A percentile compares a stretch with the other conserved stretches of the same genome.
Evolutionary conservation across 306 rosid genomes (phyloP).

Genomic region (Acacia crassicarpa): DNA sequence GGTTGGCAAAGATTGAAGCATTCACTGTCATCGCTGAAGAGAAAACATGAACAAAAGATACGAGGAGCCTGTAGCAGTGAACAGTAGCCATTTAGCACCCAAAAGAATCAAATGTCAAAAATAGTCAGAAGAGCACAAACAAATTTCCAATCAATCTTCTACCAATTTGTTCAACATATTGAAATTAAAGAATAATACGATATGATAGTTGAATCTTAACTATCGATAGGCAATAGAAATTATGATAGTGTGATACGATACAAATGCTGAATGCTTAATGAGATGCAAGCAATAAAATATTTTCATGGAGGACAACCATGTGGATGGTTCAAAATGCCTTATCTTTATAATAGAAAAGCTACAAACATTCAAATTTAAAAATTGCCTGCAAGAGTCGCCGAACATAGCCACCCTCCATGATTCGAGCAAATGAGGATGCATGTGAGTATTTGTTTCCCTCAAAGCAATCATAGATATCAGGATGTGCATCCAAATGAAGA

Average conservation of each 20-base stretch:
- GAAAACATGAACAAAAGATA: neutral
- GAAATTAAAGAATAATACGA: constrained; percentile 7
- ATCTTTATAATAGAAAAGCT: constrained; percentile 5
- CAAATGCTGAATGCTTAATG: constrained; percentile 3
- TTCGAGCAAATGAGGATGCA: constrained; percentile 96
- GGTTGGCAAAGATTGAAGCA: neutral
- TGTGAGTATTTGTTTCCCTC: constrained; percentile 93
- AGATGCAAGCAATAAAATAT: neutral
- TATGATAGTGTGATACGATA: neutral
- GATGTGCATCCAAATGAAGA: constrained; percentile 98
- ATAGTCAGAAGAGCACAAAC: constrained; percentile 1
- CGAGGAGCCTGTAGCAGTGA: neutral
- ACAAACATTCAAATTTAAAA: constrained; percentile 14
- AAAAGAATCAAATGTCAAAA: constrained; percentile 5
- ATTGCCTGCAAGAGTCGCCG: constrained; percentile 90
- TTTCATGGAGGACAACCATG: neutral
- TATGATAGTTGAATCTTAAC: neutral
- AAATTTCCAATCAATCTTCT: neutral
- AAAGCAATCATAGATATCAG: constrained; percentile 75
- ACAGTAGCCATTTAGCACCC: neutral
- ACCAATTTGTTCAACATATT: neutral
- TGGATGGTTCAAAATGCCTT: neutral
- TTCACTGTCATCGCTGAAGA: neutral
- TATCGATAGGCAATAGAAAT: neutral
- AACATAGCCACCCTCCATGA: constrained; percentile 96